Evolutionary conservation across 163 green algal species (phyloP).

Genomic region (Scenedesmus sp.): DNA sequence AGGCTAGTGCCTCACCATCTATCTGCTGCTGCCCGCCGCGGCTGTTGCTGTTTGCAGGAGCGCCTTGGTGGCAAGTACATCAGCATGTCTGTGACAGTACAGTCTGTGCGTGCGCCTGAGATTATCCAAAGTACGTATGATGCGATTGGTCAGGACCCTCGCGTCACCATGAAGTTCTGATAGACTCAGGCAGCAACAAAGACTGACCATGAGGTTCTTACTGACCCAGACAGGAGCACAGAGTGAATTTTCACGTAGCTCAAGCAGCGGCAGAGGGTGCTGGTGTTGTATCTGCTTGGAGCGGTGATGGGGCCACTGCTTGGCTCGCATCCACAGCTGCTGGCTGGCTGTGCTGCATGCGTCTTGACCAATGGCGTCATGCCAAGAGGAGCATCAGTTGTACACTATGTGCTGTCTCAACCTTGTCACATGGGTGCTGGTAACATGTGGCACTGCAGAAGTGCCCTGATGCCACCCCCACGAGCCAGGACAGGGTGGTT

Average conservation of each 20-base stretch:
- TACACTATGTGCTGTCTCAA: too few species aligned
- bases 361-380: too few species aligned
- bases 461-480: background rate
- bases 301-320: background rate
- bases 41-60: conserved; percentile 44
- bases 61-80: conserved; percentile 68
- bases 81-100: conserved; percentile 57
- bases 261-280: too few species aligned
- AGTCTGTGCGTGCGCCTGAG: conserved; percentile 59
- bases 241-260: too few species aligned
- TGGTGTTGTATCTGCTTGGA: background rate
- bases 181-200: background rate
- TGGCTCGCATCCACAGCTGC: too few species aligned
- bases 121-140: conserved; percentile 58
- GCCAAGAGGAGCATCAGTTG: too few species aligned
- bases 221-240: background rate
- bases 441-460: background rate
- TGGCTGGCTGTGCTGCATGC: background rate
- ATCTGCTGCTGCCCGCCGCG: too few species aligned
- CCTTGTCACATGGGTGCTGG: background rate
- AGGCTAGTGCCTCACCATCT: too few species aligned
- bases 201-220: background rate
- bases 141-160: conserved; percentile 55
- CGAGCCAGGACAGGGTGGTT: background rate
- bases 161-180: conserved; percentile 71